Conservation (phyloP, 1,139 yeast species). For the Candida tetrigidarum region DNA sequence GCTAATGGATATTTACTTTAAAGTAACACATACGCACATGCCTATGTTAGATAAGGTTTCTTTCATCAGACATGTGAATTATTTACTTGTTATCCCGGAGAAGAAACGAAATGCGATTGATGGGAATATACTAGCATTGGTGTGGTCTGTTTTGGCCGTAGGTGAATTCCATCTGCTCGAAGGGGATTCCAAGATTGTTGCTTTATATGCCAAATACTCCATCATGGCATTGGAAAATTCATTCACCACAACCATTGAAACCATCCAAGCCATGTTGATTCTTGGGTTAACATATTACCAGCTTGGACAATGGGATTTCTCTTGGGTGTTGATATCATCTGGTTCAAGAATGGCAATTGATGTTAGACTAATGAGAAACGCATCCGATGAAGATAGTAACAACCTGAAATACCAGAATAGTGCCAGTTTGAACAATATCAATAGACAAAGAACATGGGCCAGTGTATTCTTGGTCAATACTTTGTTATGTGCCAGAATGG, state of each 20-base stretch:
- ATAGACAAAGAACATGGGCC: slow-evolving; percentile 30
- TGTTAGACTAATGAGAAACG: slow-evolving; percentile 26
- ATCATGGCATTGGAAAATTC: slow-evolving; percentile 27
- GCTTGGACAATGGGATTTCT: slow-evolving; percentile 29
- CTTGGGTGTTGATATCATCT: slow-evolving; percentile 29
- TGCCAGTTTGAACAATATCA: slow-evolving; percentile 21
- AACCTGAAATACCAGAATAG: slow-evolving; percentile 11
- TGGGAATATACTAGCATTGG: slow-evolving; percentile 24
- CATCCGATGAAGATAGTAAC: slow-evolving; percentile 16
- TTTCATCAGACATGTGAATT: slow-evolving; percentile 18
- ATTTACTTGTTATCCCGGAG: slow-evolving; percentile 2
- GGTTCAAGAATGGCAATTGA: slow-evolving; percentile 31
- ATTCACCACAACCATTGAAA: slow-evolving; percentile 27
- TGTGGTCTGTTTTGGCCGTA: slow-evolving; percentile 27
- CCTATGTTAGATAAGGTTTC: slow-evolving; percentile 27
- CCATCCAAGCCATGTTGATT: slow-evolving; percentile 28
- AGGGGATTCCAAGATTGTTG: slow-evolving; percentile 14
- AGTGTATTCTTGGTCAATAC: slow-evolving; percentile 26
- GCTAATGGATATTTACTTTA: slow-evolving; percentile 23
- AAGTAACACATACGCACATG: slow-evolving; percentile 24
- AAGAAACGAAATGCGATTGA: slow-evolving; percentile 18
- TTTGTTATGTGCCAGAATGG: slow-evolving; percentile 27
- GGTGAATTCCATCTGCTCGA: slow-evolving; percentile 19
- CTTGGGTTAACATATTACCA: slow-evolving; percentile 26
- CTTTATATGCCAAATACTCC: slow-evolving; percentile 24